phyloP scores from a whole-genome alignment of 2,329 filamentous ascomycete genomes.

The Aspergillus fumigatiaffinis region DNA sequence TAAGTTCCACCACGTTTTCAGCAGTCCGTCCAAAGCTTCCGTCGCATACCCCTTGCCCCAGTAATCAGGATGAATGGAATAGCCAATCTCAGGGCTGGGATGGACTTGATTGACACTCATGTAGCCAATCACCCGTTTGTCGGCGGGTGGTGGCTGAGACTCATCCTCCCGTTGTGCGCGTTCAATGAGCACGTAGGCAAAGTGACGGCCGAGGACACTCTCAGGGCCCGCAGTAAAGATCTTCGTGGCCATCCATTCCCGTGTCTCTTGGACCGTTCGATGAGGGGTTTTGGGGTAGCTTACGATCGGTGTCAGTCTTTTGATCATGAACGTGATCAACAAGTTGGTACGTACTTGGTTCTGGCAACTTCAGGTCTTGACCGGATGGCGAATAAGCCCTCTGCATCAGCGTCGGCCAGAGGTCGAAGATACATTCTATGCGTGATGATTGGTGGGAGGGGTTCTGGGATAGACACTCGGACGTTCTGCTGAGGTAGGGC shows the following conservation, averaged over 20 bases:
- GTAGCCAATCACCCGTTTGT: constrained; percentile 12
- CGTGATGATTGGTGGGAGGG: constrained; percentile 13
- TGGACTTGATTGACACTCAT: constrained; percentile 18
- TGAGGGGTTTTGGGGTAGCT: constrained; percentile 22
- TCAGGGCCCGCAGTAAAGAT: constrained; percentile 14
- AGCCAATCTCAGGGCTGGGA: constrained; percentile 23
- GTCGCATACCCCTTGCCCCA: constrained; percentile 28
- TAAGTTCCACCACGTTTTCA: constrained; percentile 24
- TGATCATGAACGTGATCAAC: not conserved
- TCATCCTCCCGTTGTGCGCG: not conserved
- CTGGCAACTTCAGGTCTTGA: constrained; percentile 21
- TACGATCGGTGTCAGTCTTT: not conserved
- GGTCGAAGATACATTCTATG: constrained; percentile 20
- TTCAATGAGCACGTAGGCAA: constrained; percentile 18
- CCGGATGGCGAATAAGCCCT: constrained; percentile 21
- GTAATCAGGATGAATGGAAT: constrained; percentile 18
- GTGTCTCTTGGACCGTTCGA: constrained; percentile 19
- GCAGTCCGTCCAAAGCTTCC: constrained; percentile 19
- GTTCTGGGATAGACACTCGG: not conserved
- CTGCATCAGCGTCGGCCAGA: constrained; percentile 14
- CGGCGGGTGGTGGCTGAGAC: not conserved
- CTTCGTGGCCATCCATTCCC: constrained; percentile 22
- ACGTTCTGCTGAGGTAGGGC: not conserved
- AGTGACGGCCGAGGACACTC: constrained; percentile 18
- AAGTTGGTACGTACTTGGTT: constrained; percentile 14